A percentile compares a stretch with the other conserved stretches of the same genome.
These are phyloP conservation scores for Erodium trifolium DNA, from an alignment of 441 rosid genomes.

Conservation along the genomic window DNA sequence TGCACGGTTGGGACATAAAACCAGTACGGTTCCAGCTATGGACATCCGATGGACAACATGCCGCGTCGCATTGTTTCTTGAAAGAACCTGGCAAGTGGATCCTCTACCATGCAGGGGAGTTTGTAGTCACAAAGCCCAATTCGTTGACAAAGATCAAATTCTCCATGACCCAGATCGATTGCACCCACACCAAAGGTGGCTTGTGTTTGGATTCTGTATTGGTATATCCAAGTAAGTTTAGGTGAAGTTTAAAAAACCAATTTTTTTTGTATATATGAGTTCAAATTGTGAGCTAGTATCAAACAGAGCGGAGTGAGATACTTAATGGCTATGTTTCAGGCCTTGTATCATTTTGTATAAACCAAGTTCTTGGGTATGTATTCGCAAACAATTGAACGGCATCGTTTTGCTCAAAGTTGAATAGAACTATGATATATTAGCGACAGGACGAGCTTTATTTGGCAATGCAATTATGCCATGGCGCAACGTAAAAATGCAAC, in stretches of 20 bases:
- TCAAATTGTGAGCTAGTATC: background rate
- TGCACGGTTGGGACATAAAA: slow-evolving; percentile 87
- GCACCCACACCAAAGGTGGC: slow-evolving; percentile 91
- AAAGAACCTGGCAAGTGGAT: slow-evolving; percentile 63
- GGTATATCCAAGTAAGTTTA: slow-evolving; percentile 45
- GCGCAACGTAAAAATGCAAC: background rate
- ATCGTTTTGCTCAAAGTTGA: too few relatives aligned
- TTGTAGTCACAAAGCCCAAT: slow-evolving; percentile 36
- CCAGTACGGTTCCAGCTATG: slow-evolving; percentile 80
- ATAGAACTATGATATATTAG: background rate
- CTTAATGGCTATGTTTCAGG: background rate
- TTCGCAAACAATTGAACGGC: too few relatives aligned
- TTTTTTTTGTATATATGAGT: slow-evolving; percentile 21
- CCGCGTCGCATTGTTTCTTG: slow-evolving; percentile 58
- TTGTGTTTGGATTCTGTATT: slow-evolving; percentile 52
- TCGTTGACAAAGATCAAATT: slow-evolving; percentile 42
- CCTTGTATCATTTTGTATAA: slow-evolving; percentile 1
- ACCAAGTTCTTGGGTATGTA: too few relatives aligned
- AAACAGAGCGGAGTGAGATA: background rate
- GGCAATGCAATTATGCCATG: background rate
- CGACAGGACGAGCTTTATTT: background rate
- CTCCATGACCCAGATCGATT: slow-evolving; percentile 81
- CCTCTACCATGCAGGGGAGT: slow-evolving; percentile 68
- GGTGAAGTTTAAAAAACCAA: slow-evolving; percentile 37
- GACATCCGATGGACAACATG: slow-evolving; percentile 70